A percentile compares a stretch with the other conserved stretches of the same genome.
Evolutionary conservation across 345 rosid genomes (phyloP).

Genomic region (Eutrema heterophyllum): DNA sequence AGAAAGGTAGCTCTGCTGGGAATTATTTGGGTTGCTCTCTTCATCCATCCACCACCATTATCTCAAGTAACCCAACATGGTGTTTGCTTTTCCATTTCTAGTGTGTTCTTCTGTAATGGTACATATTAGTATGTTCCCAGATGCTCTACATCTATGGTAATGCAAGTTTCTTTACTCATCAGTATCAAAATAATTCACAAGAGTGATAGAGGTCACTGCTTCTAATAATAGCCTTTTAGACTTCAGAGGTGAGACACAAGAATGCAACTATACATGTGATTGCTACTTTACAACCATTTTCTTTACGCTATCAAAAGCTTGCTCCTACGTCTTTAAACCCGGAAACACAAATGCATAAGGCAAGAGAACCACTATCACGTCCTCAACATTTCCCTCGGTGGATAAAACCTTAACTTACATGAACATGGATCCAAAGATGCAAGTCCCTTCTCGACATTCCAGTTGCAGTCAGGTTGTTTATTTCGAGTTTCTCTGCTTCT

Average conservation of each 20-base stretch:
- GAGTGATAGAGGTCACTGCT: neutral
- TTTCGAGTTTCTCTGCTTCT: conserved; percentile 6
- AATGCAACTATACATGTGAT: conserved; percentile 4
- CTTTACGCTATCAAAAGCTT: neutral
- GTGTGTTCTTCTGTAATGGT: conserved; percentile 1
- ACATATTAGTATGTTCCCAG: neutral
- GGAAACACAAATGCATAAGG: neutral
- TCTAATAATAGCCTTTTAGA: neutral
- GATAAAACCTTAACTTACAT: conserved; percentile 8
- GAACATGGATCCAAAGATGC: conserved; percentile 18
- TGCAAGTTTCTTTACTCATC: conserved; percentile 1
- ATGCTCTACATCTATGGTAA: neutral
- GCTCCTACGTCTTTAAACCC: neutral
- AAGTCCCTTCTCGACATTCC: neutral
- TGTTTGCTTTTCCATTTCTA: conserved; percentile 1
- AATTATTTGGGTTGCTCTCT: neutral
- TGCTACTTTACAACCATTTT: neutral
- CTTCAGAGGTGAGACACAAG: neutral
- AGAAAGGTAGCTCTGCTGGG: neutral
- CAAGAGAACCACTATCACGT: neutral
- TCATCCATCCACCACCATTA: neutral
- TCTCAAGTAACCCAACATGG: neutral
- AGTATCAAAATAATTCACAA: neutral
- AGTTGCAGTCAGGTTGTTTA: conserved; percentile 8
- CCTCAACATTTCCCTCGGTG: neutral